Percentiles rank a stretch among this genome's conserved stretches.
Conservation (phyloP, 257 asterid genomes). For the Petunia axillaris region DNA sequence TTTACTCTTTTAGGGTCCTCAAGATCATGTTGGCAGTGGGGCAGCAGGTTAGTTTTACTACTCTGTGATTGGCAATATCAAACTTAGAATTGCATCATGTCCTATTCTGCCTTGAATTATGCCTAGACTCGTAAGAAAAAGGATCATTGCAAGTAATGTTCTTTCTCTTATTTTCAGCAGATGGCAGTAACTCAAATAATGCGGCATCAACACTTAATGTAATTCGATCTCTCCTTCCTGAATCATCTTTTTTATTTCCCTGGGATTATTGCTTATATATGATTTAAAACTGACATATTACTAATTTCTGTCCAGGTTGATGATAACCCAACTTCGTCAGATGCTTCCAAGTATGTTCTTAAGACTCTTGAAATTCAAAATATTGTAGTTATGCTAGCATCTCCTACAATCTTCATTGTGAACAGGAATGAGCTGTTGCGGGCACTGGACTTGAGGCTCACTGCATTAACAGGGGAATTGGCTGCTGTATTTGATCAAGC, state of each 20-base stretch:
- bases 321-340: conserved; percentile 39
- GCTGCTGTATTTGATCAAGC: conserved; percentile 64
- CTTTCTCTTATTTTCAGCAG: background rate
- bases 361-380: conserved; percentile 24
- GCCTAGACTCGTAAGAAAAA: conserved; percentile 8
- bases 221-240: conserved; percentile 7
- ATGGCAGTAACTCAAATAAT: conserved; percentile 5
- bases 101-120: conserved; percentile 2
- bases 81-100: background rate
- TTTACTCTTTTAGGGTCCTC: conserved; percentile 24
- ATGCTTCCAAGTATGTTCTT: conserved; percentile 80
- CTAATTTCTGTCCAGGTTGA: conserved; percentile 59
- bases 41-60: conserved; percentile 11
- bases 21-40: conserved; percentile 7
- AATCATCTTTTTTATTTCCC: conserved; percentile 7
- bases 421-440: conserved; percentile 85
- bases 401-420: conserved; percentile 31
- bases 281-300: conserved; percentile 21
- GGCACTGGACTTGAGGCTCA: conserved; percentile 84
- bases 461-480: conserved; percentile 66
- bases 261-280: conserved; percentile 6
- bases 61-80: background rate
- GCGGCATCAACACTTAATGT: conserved; percentile 15
- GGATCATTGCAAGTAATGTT: background rate
- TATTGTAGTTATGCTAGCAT: conserved; percentile 20